phyloP scores from a whole-genome alignment of 192 early-diverging fungal species.

The Coemansia sp. region DNA sequence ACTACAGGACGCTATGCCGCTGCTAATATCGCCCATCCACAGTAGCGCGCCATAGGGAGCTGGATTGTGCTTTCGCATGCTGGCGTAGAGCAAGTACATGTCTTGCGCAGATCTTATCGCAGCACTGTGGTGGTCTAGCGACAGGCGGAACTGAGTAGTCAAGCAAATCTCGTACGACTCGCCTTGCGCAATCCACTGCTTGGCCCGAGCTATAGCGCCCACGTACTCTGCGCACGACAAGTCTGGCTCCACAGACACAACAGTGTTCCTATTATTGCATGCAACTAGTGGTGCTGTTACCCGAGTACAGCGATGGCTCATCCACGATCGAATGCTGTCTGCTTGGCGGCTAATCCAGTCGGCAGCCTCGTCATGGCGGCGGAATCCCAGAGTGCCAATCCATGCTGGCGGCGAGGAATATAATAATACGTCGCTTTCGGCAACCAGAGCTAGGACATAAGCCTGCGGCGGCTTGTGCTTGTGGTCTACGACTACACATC shows the following conservation, averaged over 20 bases:
- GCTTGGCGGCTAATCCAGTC: conserved; percentile 17
- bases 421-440: neutral
- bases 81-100: conserved; percentile 61
- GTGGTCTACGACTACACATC: conserved; percentile 76
- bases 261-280: no score
- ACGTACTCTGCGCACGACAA: conserved; percentile 53
- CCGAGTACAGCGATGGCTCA: neutral
- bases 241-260: conserved; percentile 5
- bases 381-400: conserved; percentile 20
- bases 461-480: conserved; percentile 10
- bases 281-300: no score
- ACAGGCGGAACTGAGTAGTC: conserved; percentile 74
- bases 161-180: conserved; percentile 96
- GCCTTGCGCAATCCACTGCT: conserved; percentile 70
- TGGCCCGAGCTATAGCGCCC: conserved; percentile 52
- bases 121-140: neutral
- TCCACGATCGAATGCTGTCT: neutral
- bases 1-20: conserved; percentile 60
- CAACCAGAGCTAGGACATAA: conserved; percentile 23
- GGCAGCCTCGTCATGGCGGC: conserved; percentile 5
- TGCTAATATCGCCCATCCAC: conserved; percentile 44
- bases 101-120: neutral
- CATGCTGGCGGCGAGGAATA: conserved; percentile 6
- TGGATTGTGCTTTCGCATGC: conserved; percentile 72
- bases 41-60: conserved; percentile 85